Conservation (phyloP, 441 rosid genomes). For the Adansonia rubrostipa region DNA sequence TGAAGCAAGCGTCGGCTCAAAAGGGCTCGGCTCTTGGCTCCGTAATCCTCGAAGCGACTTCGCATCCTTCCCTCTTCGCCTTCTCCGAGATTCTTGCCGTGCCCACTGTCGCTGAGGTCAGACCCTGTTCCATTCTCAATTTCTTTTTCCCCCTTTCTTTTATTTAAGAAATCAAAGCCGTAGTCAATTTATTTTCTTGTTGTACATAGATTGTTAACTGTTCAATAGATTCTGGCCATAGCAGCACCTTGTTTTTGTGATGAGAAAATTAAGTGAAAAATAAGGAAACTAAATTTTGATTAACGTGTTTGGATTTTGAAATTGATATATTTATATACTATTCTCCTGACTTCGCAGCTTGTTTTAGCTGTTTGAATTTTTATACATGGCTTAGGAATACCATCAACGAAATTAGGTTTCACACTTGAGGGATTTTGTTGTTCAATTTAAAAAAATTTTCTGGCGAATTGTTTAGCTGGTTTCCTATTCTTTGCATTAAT, state of each 20-base stretch:
- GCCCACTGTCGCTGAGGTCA: conserved; percentile 65
- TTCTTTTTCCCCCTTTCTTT: background rate
- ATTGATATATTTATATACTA: background rate
- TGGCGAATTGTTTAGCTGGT: background rate
- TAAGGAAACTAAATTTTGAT: background rate
- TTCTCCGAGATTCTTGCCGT: conserved; percentile 94
- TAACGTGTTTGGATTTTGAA: background rate
- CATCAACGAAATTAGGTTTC: background rate
- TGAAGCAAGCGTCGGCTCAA: conserved; percentile 61
- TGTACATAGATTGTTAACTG: background rate
- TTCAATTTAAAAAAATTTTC: background rate
- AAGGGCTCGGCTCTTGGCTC: conserved; percentile 56
- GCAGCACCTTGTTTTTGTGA: background rate
- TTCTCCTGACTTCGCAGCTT: background rate
- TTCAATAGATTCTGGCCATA: background rate
- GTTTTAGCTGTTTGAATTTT: background rate
- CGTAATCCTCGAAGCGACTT: conserved; percentile 77
- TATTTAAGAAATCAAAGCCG: background rate
- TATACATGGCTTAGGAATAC: background rate
- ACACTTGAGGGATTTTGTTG: background rate
- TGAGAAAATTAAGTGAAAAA: conserved; percentile 16
- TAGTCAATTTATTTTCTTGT: background rate
- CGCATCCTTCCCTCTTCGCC: conserved; percentile 88
- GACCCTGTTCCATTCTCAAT: conserved; percentile 2
- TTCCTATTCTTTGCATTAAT: background rate